phyloP scores from a whole-genome alignment of 2,329 filamentous ascomycete species.

The Leptographium galeiforme region DNA sequence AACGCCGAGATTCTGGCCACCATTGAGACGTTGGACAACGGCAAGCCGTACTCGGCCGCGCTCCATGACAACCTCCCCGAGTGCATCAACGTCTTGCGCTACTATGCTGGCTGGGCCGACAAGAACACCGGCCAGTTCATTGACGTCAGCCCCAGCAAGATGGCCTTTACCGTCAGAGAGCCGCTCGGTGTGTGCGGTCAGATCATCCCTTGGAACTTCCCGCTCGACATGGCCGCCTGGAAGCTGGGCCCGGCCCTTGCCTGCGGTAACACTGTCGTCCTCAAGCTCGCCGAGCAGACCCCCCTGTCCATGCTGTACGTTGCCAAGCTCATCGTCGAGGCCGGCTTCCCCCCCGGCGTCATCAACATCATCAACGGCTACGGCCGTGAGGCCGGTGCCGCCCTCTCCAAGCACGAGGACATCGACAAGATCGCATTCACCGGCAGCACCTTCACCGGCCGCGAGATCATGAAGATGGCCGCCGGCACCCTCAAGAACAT shows the following conservation, averaged over 20 bases:
- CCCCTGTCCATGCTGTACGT: constrained; percentile 50
- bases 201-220: constrained; percentile 77
- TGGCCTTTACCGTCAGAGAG: constrained; percentile 65
- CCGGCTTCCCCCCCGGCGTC: constrained; percentile 63
- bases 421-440: constrained; percentile 64
- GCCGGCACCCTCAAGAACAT: constrained; percentile 48
- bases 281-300: constrained; percentile 53
- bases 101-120: constrained; percentile 70
- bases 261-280: constrained; percentile 48
- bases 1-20: constrained; percentile 38
- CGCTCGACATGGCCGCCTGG: constrained; percentile 63
- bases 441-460: constrained; percentile 54
- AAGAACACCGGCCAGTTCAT: constrained; percentile 72
- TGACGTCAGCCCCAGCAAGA: constrained; percentile 53
- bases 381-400: constrained; percentile 50
- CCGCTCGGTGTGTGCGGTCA: constrained; percentile 64
- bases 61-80: constrained; percentile 48
- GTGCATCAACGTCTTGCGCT: constrained; percentile 40
- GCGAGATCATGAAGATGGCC: constrained; percentile 60
- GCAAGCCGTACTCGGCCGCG: constrained; percentile 58
- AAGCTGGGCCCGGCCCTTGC: constrained; percentile 61
- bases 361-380: constrained; percentile 60
- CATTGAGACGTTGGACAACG: constrained; percentile 67
- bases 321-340: constrained; percentile 53
- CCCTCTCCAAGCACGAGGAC: constrained; percentile 47